Evolutionary conservation across 192 early-diverging fungal genomes (phyloP).

Genomic region (Rhizophagus clarus): DNA sequence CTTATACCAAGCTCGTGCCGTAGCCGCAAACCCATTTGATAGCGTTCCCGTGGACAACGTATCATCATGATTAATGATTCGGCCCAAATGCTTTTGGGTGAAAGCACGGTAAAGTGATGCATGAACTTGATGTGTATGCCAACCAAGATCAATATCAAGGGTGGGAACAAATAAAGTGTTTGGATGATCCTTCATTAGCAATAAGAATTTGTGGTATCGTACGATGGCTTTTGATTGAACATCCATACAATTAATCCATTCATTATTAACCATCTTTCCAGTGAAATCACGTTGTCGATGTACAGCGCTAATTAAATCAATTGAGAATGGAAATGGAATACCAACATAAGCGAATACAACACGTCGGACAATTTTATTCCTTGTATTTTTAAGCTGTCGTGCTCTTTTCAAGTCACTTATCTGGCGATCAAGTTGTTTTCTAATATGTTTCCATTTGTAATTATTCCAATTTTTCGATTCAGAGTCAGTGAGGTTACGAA

Average conservation of each 20-base stretch:
- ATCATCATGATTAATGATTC: conserved; percentile 4
- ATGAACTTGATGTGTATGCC: conserved; percentile 71
- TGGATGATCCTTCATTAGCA: conserved; percentile 43
- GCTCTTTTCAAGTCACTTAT: not conserved
- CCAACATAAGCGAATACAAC: conserved; percentile 44
- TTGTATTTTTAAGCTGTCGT: not conserved
- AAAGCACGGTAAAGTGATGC: conserved; percentile 57
- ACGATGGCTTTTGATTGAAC: not conserved
- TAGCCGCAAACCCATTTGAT: not conserved
- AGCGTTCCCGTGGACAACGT: not conserved
- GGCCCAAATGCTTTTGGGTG: conserved; percentile 43
- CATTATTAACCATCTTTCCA: not conserved
- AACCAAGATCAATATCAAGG: conserved; percentile 65
- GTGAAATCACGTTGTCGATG: conserved; percentile 55
- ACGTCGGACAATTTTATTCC: conserved; percentile 22
- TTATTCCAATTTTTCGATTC: not conserved
- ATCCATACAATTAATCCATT: not conserved
- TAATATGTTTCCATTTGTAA: conserved; percentile 26
- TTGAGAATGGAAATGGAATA: conserved; percentile 39
- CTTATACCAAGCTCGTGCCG: conserved; percentile 50
- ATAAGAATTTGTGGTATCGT: conserved; percentile 40
- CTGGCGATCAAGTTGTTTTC: conserved; percentile 3
- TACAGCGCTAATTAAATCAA: conserved; percentile 55
- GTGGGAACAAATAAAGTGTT: conserved; percentile 56
- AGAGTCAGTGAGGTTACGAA: not conserved